Conservation (phyloP, 495 filamentous ascomycete genomes). For the Aspergillus taichungensis region DNA sequence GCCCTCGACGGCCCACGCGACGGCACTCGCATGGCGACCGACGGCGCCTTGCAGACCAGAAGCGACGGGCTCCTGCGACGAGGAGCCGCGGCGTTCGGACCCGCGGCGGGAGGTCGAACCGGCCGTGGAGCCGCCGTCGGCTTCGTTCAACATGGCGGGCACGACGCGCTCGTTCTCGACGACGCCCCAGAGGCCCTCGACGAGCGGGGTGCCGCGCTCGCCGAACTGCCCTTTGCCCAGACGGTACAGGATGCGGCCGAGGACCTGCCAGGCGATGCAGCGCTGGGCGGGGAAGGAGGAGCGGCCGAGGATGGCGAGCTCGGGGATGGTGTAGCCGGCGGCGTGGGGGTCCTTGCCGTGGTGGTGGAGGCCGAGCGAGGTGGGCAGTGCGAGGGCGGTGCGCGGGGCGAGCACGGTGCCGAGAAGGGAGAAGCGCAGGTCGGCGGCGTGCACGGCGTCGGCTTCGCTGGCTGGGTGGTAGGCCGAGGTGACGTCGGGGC, state of each 20-base stretch:
- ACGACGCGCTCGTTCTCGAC: slow-evolving; percentile 72
- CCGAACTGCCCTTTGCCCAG: slow-evolving; percentile 77
- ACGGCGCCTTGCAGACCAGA: slow-evolving; percentile 10
- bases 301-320: slow-evolving; percentile 74
- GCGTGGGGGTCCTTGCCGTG: slow-evolving; percentile 89
- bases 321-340: slow-evolving; percentile 87
- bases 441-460: slow-evolving; percentile 59
- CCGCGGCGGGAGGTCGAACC: background rate
- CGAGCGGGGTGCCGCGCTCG: slow-evolving; percentile 43
- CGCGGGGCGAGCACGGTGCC: slow-evolving; percentile 70
- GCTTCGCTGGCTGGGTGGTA: slow-evolving; percentile 67
- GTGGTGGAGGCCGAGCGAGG: slow-evolving; percentile 77
- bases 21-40: slow-evolving; percentile 52
- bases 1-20: slow-evolving; percentile 79
- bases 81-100: background rate
- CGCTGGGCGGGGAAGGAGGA: slow-evolving; percentile 77
- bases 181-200: slow-evolving; percentile 62
- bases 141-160: slow-evolving; percentile 61
- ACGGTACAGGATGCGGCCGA: slow-evolving; percentile 77
- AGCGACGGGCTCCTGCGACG: slow-evolving; percentile 1
- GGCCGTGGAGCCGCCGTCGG: slow-evolving; percentile 31
- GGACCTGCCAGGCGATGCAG: slow-evolving; percentile 83
- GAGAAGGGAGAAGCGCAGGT: slow-evolving; percentile 80
- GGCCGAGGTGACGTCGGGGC: slow-evolving; percentile 41
- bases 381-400: slow-evolving; percentile 59